Evolutionary conservation across 768 basidiomycete species (phyloP), one percentile per base, ranked within the genome.

Genomic region (Auriscalpium microsporum): DNA sequence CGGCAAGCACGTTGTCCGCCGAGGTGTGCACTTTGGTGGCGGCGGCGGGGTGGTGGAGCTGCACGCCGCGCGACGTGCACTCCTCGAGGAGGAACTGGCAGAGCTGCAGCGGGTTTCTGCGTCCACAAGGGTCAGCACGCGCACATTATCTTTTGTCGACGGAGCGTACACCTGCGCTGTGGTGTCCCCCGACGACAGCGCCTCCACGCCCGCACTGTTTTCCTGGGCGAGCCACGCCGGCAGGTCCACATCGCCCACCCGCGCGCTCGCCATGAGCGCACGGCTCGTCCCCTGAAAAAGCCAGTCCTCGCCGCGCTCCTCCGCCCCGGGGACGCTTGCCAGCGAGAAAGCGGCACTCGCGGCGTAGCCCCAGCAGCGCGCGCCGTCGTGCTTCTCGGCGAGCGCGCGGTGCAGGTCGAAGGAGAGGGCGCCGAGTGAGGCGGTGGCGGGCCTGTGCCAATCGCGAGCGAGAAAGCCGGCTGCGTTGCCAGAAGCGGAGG

Each of bases 391-490:
- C 55, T 69, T 55, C 35, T 66, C 58, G 1, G 75, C 75, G 45
- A 79, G 62, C 42, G 67, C 61, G 52, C 59, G 59, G 63, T 78
- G 77, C 28, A 75, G 16, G 46, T 57, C 53, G 53, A 57, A 60
- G 6, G 59, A 60, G 28, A 57, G 44, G 0, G 40, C 47, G 23
- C 59, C 59, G 49, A 60, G 58, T 36, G 58, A 52, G 14, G 60
- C 28, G 35, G 60, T 61, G 3, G 58, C 48, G 14, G 33, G 45
- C 16, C 37, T 34, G 45, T 59, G 56, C 60, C 58, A 59, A 48
- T 73, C 75, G 60, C 71, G 68, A 1, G 77, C 76, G 57, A 78
- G 61, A 63, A 78, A 73, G n/a, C 72, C 72, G 9, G 64, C 71
- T 10, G 70, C 69, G 48, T 67, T 63, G 28, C 70, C 68, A 0